phyloP scores from a whole-genome alignment of 352 stramenopile genomes.

The Thraustochytrium striatum region DNA sequence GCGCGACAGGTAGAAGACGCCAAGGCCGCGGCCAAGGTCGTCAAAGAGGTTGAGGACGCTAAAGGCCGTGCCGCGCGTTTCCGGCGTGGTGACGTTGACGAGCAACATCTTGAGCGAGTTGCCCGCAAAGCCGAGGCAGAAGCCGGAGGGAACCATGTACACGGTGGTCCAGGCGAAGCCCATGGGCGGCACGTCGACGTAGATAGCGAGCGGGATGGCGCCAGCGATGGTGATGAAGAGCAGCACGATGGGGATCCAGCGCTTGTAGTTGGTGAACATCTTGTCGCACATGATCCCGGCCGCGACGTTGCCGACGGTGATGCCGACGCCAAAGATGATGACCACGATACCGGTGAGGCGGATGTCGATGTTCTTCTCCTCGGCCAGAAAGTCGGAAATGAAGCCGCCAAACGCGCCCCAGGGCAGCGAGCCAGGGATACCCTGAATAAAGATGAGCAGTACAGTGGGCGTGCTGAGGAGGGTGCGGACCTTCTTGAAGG shows the following conservation, averaged over 20 bases:
- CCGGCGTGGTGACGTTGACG: conserved; percentile 38
- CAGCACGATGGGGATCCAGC: conserved; percentile 10
- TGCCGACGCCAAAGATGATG: conserved; percentile 61
- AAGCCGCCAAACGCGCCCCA: conserved; percentile 65
- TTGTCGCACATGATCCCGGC: conserved; percentile 52
- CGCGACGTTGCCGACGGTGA: conserved; percentile 59
- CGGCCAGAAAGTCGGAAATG: conserved; percentile 66
- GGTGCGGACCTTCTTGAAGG: not conserved
- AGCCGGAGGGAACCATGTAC: conserved; percentile 3
- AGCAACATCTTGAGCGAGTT: not conserved
- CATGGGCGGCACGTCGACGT: not conserved
- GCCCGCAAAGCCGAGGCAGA: conserved; percentile 23
- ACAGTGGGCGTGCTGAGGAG: conserved; percentile 57
- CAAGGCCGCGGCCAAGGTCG: conserved; percentile 37
- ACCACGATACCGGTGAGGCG: conserved; percentile 58
- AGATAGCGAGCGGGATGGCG: not conserved
- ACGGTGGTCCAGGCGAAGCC: too few relatives aligned
- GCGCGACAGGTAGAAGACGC: conserved; percentile 11
- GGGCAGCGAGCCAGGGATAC: conserved; percentile 59
- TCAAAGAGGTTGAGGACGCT: conserved; percentile 32
- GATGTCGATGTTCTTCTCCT: conserved; percentile 60
- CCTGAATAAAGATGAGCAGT: conserved; percentile 62
- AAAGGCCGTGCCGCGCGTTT: conserved; percentile 47
- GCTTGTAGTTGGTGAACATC: not conserved
- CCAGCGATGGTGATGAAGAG: not conserved